These are phyloP conservation scores for Malus hybrid DNA, from an alignment of 331 rosid species.

Conservation along the genomic window DNA sequence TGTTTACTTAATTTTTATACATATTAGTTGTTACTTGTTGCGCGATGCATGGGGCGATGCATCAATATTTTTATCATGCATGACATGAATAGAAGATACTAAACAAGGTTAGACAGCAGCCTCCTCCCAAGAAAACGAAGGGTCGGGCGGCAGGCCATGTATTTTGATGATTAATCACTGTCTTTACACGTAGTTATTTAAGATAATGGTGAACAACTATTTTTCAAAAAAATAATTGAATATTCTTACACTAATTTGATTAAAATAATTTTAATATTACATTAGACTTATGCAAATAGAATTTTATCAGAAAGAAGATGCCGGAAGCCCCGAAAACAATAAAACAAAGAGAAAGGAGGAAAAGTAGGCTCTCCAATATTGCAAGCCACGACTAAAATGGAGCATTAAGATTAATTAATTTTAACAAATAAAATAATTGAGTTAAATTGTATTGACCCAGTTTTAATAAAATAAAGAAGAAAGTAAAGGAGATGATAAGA, in stretches of 20 bases:
- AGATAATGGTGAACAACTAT: not conserved
- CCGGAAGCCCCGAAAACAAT: not conserved
- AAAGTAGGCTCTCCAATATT: not conserved
- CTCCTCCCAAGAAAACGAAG: not conserved
- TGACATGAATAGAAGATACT: not conserved
- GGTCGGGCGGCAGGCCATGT: not conserved
- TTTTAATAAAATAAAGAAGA: too few species aligned
- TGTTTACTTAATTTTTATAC: not conserved
- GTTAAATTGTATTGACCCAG: not conserved
- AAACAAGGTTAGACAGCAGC: not conserved
- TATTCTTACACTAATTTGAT: not conserved
- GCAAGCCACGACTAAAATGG: not conserved
- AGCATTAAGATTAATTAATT: not conserved
- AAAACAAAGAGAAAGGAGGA: not conserved
- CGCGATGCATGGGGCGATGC: not conserved
- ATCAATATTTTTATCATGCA: not conserved
- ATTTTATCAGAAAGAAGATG: not conserved
- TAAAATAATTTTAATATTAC: not conserved
- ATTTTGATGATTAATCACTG: not conserved
- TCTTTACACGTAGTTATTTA: not conserved
- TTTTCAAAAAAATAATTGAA: not conserved
- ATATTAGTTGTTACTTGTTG: not conserved
- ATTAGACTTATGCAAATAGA: not conserved
- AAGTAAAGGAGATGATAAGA: too few species aligned
- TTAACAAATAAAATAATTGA: not conserved